A percentile compares a stretch with the other conserved stretches of the same genome.
phyloP scores from a whole-genome alignment of 345 rosid genomes.

The Firmiana major region DNA sequence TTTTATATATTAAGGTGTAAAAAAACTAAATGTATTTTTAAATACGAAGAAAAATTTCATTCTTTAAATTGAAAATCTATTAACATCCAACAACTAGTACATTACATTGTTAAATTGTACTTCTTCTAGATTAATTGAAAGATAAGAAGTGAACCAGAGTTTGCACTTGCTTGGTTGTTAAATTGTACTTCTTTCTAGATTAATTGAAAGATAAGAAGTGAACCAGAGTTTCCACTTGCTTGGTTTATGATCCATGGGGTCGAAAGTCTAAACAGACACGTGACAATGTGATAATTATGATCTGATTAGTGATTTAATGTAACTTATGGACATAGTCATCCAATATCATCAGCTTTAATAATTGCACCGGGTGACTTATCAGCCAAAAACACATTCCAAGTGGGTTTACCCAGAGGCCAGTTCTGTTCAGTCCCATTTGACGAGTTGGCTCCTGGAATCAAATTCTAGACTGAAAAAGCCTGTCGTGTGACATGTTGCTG shows the following conservation, averaged over 20 bases:
- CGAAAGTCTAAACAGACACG: background rate
- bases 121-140: no score
- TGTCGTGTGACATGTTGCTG: background rate
- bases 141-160: background rate
- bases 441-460: background rate
- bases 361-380: constrained; percentile 6
- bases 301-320: background rate
- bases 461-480: background rate
- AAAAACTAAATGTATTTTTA: no score
- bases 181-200: no score
- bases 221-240: background rate
- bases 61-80: no score
- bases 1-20: no score
- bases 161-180: background rate
- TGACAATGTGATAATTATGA: background rate
- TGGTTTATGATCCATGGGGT: background rate
- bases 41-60: no score
- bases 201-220: background rate
- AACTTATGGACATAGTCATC: constrained; percentile 31
- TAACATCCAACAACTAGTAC: no score
- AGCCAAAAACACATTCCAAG: background rate
- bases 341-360: constrained; percentile 23
- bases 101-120: no score
- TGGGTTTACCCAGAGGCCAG: background rate
- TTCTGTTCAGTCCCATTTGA: background rate